Percentiles rank a stretch among this genome's conserved stretches.
phyloP scores from a whole-genome alignment of 371 early-diverging fungal genomes.

The Thermomucor indicae-seudaticae region DNA sequence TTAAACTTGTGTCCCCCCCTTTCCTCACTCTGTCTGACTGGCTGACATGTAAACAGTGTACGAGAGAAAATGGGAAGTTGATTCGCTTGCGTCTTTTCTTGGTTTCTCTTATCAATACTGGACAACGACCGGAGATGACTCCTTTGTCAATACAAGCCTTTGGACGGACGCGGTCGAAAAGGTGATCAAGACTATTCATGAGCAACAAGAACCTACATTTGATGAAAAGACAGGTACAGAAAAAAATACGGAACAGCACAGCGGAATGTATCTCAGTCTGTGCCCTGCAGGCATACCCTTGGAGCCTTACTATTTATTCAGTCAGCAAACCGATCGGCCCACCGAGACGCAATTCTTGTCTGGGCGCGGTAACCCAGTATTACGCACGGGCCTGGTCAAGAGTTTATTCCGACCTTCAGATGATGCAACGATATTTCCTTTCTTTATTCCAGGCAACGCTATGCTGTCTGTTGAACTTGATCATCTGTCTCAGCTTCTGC shows the following conservation, averaged over 20 bases:
- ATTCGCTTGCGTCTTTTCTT: slow-evolving; percentile 52
- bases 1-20: background rate
- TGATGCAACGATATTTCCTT: slow-evolving; percentile 59
- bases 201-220: slow-evolving; percentile 40
- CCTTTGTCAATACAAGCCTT: slow-evolving; percentile 19
- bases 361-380: slow-evolving; percentile 54
- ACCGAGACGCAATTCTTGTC: slow-evolving; percentile 56
- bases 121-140: slow-evolving; percentile 33
- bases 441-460: slow-evolving; percentile 67
- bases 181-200: slow-evolving; percentile 21
- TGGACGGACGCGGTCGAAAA: slow-evolving; percentile 40
- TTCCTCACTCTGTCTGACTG: background rate
- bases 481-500: slow-evolving; percentile 26
- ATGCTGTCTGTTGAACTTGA: slow-evolving; percentile 58
- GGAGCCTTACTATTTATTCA: slow-evolving; percentile 20
- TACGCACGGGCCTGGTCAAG: slow-evolving; percentile 56
- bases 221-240: slow-evolving; percentile 24
- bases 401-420: slow-evolving; percentile 64
- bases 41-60: too few relatives aligned
- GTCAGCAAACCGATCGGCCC: slow-evolving; percentile 31
- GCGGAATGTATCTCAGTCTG: too few relatives aligned
- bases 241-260: background rate
- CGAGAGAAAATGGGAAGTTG: slow-evolving; percentile 53
- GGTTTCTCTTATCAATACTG: slow-evolving; percentile 43
- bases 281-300: slow-evolving; percentile 15